Conservation (phyloP, 1,284 basidiomycete genomes). For the Sphaerobolus stellatus region DNA sequence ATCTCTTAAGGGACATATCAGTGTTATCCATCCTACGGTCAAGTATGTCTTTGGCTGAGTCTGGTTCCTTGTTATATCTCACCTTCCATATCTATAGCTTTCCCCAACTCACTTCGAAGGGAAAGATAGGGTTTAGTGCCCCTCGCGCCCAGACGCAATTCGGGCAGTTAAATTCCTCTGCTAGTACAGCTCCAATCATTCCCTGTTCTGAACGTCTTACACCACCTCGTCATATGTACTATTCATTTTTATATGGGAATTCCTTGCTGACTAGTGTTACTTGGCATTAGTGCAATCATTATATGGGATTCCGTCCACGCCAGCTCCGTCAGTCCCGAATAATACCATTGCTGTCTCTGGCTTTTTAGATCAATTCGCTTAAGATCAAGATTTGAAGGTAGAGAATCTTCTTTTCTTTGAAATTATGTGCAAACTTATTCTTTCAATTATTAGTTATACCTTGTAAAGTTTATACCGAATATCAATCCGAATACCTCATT, state of each 20-base stretch:
- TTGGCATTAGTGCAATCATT: slow-evolving; percentile 22
- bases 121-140: neutral
- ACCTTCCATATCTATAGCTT: neutral
- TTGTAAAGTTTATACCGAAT: slow-evolving; percentile 31
- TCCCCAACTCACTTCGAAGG: neutral
- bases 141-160: neutral
- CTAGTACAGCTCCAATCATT: slow-evolving; percentile 18
- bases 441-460: slow-evolving; percentile 20
- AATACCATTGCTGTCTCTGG: slow-evolving; percentile 33
- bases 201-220: slow-evolving; percentile 25
- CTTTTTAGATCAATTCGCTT: slow-evolving; percentile 30
- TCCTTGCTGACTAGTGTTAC: neutral
- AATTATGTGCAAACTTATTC: neutral
- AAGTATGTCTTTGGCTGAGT: slow-evolving; percentile 13
- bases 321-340: slow-evolving; percentile 28
- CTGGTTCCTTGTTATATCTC: neutral
- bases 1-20: slow-evolving; percentile 36
- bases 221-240: slow-evolving; percentile 22
- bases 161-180: too few relatives aligned
- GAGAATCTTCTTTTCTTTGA: neutral
- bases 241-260: neutral
- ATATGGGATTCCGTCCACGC: slow-evolving; percentile 32
- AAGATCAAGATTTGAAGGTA: slow-evolving; percentile 20
- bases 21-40: slow-evolving; percentile 42
- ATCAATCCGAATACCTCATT: slow-evolving; percentile 33